Percentiles rank a stretch among this genome's conserved stretches.
These are phyloP conservation scores for Scutellaria barbata DNA, from an alignment of 257 asterid genomes.

Conservation along the genomic window DNA sequence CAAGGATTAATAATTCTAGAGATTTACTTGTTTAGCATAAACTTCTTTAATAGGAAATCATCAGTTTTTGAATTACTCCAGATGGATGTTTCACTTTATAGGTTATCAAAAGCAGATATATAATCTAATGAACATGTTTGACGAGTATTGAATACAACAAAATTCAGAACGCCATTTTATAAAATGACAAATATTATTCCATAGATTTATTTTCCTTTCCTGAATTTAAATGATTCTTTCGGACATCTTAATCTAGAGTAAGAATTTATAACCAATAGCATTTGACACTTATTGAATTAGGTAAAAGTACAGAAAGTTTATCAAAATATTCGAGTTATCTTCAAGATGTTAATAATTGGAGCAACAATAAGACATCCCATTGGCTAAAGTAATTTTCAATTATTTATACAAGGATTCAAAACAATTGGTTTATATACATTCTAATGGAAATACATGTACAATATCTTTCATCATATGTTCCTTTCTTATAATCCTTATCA, in stretches of 20 bases:
- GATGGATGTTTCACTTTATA: slow-evolving; percentile 9
- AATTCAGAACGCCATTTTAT: neutral
- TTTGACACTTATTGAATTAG: too few species aligned
- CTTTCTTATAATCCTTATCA: neutral
- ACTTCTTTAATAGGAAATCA: neutral
- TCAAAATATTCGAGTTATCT: neutral
- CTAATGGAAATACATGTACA: neutral
- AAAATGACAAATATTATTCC: slow-evolving; percentile 14
- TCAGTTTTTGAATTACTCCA: neutral
- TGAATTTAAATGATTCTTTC: too few species aligned
- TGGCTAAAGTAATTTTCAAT: neutral
- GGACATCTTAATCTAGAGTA: slow-evolving; percentile 1
- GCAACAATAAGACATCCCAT: too few species aligned
- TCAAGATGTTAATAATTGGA: slow-evolving; percentile 21
- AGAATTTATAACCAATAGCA: too few species aligned
- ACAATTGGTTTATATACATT: neutral
- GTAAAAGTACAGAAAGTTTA: too few species aligned
- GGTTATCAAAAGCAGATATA: neutral
- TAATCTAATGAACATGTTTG: neutral
- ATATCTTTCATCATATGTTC: neutral
- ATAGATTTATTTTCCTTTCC: slow-evolving; percentile 7
- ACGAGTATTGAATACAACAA: slow-evolving; percentile 2
- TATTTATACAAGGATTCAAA: neutral
- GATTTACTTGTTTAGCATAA: neutral
- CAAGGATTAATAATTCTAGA: neutral